Base-by-base conservation (phyloP, 2,329 filamentous ascomycete genomes). In the Paecilomyces dactylethromorphus region DNA sequence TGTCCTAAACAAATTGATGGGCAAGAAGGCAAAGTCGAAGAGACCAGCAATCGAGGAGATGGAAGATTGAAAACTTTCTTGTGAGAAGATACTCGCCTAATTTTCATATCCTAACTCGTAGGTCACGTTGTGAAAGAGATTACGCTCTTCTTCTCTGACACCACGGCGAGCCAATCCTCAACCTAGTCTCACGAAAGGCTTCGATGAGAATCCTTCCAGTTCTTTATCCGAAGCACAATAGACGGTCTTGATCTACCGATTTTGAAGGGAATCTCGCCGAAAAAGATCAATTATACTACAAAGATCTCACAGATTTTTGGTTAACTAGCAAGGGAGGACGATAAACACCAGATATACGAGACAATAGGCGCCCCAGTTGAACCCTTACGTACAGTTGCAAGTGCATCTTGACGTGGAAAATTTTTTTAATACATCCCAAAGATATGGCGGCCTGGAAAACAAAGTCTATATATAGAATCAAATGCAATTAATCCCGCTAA, bases 41-140 rank as follows among this genome's bases (percentile, higher is more conserved):
- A 76, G 72, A 54, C 74, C 75, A 2, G 68, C 66, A 1, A 77
- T 77, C 53, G 68, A 76, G 56, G 75, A 76, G 59, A 64, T 76
- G 60, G 58, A 64, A 15, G 66, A 70, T 11, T 69, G 54, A 65
- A n/a, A 45, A 10, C n/a, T 45, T n/a, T n/a, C 11, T 21, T 45
- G 3, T 18, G 15, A 45, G 18, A 45, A 45, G 35, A 45, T 15
- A 18, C 35, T 26, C 24, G 24, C 24, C 26, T 29, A 29, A 29
- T 29, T 29, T 29, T 29, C 26, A 29, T 7, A 29, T 29, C 26
- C 26, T 29, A 29, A 7, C 7, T 7, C 26, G 4, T 29, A 29
- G 26, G 26, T 5, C 4, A 7, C 26, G 7, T 29, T 29, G 4
- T 29, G 1, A 7, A 29, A 29, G 26, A 29, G 26, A 29, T 29